Evolutionary conservation across 169 alveolate genomes (phyloP).

Genomic region (Cryptosporidium viatorum): DNA sequence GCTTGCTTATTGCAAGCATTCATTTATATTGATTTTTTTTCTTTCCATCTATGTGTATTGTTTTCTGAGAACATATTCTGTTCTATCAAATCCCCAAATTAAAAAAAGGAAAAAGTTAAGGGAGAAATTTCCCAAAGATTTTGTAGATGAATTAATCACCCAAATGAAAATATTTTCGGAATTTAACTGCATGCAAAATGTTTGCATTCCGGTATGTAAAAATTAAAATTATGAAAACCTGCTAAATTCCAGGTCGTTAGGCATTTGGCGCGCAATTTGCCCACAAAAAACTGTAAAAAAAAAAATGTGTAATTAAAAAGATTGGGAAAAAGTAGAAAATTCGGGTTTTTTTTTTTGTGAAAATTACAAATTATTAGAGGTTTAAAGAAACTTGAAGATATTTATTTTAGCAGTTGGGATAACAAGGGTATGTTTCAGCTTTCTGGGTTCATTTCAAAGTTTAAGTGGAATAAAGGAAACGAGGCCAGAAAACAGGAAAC

Average conservation of each 20-base stretch:
- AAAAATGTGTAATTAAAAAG: not conserved
- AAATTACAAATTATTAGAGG: not conserved
- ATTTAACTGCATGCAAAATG: conserved; percentile 7
- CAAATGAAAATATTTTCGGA: not conserved
- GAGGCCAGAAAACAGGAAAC: not conserved
- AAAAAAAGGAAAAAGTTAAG: no score
- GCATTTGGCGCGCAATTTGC: conserved; percentile 32
- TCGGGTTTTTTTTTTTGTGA: not conserved
- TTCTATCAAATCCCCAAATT: not conserved
- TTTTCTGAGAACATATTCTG: no score
- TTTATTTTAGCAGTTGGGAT: not conserved
- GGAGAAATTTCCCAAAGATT: no score
- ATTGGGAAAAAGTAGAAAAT: not conserved
- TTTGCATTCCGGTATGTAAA: not conserved
- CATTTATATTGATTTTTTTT: not conserved
- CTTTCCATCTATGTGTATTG: not conserved
- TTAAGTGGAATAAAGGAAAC: not conserved
- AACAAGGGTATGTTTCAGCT: not conserved
- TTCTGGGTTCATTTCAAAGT: not conserved
- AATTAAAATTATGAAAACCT: conserved; percentile 5
- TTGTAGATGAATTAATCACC: no score
- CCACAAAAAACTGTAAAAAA: conserved; percentile 36
- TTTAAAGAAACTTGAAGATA: not conserved
- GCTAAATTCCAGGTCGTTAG: conserved; percentile 20
- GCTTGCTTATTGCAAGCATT: not conserved